Evolutionary conservation across 2,329 filamentous ascomycete genomes (phyloP), one percentile per base, ranked within the genome.

Genomic region (Colletotrichum zoysiae): DNA sequence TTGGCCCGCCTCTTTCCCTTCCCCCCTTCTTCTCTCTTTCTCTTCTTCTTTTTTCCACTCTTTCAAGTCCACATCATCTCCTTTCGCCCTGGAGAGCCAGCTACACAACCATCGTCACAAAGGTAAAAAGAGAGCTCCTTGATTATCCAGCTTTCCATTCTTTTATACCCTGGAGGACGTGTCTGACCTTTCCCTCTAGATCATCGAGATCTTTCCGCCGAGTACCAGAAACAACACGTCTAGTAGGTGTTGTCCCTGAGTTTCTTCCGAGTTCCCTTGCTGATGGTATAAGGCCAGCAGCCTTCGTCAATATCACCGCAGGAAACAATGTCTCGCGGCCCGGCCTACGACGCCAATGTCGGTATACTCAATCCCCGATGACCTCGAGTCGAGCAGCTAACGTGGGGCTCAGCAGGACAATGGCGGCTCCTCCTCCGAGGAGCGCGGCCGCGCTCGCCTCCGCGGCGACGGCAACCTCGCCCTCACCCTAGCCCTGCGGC

Each of bases 391-490:
- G n/a, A 16, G 20, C 11, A 40, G 46, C 65, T 57, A n/a, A 68
- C 66, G 23, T n/a, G 16, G 3, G 33, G 46, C 8, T 48, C 14
- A 26, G 30, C 18, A 70, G 68, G 35, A 57, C 40, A 9, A 33
- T 23, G 14, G 33, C 38, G 1, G 26, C 30, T 40, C 38, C 40
- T 16, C 30, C n/a, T 18, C 35, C 18, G 26, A 53, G 12, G 51
- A 59, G 14, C 60, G 68, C 5, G 67, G 67, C 23, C 67, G 67
- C 3, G 7, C 60, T 26, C 60, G 51, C n/a, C 26, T 53, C 18
- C 67, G 56, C 18, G 33, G 23, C 46, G 33, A 18, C 23, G 35
- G 59, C 1, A 5, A 18, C 53, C 12, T 33, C 2, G 2, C 20
- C n/a, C 26, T 33, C 2, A 1, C 20, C 14, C 42, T 38, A 26